These are phyloP conservation scores for Penicillium palitans DNA, from an alignment of 2,329 filamentous ascomycete species.

Conservation along the genomic window DNA sequence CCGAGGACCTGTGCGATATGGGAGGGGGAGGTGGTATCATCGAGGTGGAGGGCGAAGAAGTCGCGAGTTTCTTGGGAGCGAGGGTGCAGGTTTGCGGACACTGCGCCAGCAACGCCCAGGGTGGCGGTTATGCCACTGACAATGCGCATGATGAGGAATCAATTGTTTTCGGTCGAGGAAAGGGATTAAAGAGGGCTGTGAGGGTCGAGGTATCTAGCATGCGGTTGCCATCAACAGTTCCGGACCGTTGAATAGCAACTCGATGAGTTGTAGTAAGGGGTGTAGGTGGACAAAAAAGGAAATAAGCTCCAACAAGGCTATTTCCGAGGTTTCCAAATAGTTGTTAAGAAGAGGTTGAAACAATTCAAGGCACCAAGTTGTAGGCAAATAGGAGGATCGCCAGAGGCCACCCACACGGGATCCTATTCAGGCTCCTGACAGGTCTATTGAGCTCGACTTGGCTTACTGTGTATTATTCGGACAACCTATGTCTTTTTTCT, in stretches of 20 bases:
- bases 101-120: slow-evolving; percentile 42
- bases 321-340: neutral
- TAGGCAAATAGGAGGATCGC: slow-evolving; percentile 18
- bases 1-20: slow-evolving; percentile 70
- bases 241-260: slow-evolving; percentile 6
- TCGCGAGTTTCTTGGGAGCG: slow-evolving; percentile 79
- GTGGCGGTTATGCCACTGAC: slow-evolving; percentile 49
- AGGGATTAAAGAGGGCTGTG: neutral
- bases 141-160: slow-evolving; percentile 24
- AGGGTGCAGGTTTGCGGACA: slow-evolving; percentile 53
- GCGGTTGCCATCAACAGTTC: slow-evolving; percentile 25
- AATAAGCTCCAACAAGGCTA: neutral
- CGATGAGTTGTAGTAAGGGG: neutral
- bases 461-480: too few species aligned
- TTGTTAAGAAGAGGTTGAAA: slow-evolving; percentile 2
- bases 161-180: neutral
- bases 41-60: slow-evolving; percentile 89
- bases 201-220: neutral
- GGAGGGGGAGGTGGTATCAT: slow-evolving; percentile 64
- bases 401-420: slow-evolving; percentile 9
- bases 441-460: neutral
- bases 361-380: slow-evolving; percentile 1
- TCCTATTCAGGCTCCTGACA: slow-evolving; percentile 1
- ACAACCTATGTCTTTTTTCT: neutral
- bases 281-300: neutral